Percentiles rank a stretch among this genome's conserved stretches.
Evolutionary conservation across 495 filamentous ascomycete species (phyloP).

Genomic region (Neurospora hispaniola): DNA sequence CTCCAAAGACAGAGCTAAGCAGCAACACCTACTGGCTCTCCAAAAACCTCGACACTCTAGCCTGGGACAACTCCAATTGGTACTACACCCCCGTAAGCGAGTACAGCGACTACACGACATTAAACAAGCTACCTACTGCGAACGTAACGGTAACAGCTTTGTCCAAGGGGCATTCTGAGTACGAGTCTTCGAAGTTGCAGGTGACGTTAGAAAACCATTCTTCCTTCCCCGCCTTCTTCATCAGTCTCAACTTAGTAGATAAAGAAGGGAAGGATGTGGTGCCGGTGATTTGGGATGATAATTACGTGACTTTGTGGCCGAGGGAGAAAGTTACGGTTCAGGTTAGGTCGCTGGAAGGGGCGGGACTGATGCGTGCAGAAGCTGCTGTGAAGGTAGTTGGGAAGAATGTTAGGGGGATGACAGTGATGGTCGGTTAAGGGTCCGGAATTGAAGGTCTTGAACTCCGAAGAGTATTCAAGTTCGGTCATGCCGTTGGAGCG

Average conservation of each 20-base stretch:
- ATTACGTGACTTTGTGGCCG: conserved; percentile 53
- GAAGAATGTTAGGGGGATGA: conserved; percentile 10
- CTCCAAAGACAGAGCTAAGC: conserved; percentile 25
- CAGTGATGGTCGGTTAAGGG: background rate
- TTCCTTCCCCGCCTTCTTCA: conserved; percentile 45
- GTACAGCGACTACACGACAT: conserved; percentile 41
- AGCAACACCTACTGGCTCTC: conserved; percentile 56
- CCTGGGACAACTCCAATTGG: conserved; percentile 49
- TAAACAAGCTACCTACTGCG: conserved; percentile 32
- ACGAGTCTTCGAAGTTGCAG: background rate
- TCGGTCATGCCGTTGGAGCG: background rate
- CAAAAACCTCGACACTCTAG: conserved; percentile 34
- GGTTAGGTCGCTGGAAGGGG: background rate
- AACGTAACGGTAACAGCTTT: conserved; percentile 22
- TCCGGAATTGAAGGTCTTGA: background rate
- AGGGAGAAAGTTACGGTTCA: conserved; percentile 33
- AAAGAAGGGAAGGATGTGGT: conserved; percentile 30
- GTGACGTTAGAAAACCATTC: conserved; percentile 44
- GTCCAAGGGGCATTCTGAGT: background rate
- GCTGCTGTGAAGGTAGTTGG: conserved; percentile 7
- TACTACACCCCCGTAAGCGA: conserved; percentile 45
- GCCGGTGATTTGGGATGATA: conserved; percentile 49
- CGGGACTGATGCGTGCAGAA: background rate
- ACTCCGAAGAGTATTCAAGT: too few relatives aligned
- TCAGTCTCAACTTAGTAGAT: conserved; percentile 40